A percentile compares a stretch with the other conserved stretches of the same genome.
Conservation (phyloP, 441 rosid genomes). For the Aleurites moluccanus region DNA sequence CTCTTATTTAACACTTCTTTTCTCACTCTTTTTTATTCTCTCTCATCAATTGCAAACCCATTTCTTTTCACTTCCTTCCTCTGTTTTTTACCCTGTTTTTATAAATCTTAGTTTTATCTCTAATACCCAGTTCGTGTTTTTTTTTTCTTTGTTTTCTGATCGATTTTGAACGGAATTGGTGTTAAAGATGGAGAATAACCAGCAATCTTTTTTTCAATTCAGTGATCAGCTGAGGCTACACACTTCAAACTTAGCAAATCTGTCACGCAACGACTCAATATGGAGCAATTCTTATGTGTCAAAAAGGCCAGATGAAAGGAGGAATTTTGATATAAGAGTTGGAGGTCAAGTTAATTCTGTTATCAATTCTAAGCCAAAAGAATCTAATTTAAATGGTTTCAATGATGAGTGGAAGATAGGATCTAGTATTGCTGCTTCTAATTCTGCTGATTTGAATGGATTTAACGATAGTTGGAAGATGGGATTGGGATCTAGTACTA, state of each 20-base stretch:
- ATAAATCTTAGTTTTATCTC: too few relatives aligned
- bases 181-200: conserved; percentile 58
- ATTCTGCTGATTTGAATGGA: conserved; percentile 29
- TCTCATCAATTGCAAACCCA: too few relatives aligned
- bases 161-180: too few relatives aligned
- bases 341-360: conserved; percentile 45
- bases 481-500: conserved; percentile 33
- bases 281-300: conserved; percentile 63
- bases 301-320: conserved; percentile 58
- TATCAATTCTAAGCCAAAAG: conserved; percentile 17
- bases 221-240: conserved; percentile 84
- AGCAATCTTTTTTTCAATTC: conserved; percentile 87
- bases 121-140: too few relatives aligned
- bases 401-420: conserved; percentile 38
- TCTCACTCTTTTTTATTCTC: neutral
- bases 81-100: too few relatives aligned
- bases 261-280: conserved; percentile 78
- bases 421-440: neutral
- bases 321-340: conserved; percentile 67
- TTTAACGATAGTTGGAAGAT: conserved; percentile 50
- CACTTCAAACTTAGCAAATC: conserved; percentile 55
- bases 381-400: conserved; percentile 30
- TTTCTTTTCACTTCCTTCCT: too few relatives aligned
- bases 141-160: neutral
- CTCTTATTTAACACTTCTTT: too few relatives aligned